These are phyloP conservation scores for Fraxinus sp. DNA, from an alignment of 305 asterid genomes.

Conservation along the genomic window DNA sequence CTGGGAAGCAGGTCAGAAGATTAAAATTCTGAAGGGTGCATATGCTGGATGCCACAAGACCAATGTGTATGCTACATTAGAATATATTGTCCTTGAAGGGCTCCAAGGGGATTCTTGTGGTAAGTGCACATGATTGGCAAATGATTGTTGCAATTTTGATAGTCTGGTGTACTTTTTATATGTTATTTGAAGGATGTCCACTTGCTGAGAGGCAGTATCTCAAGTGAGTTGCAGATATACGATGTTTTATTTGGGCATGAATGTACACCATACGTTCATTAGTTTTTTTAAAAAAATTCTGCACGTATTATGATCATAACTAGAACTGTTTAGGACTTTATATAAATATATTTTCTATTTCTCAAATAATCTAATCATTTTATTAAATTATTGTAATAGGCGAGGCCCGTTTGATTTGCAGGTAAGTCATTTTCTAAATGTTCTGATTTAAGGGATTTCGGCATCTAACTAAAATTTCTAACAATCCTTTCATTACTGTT, in stretches of 20 bases:
- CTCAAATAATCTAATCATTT: conserved; percentile 25
- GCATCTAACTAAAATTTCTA: not conserved
- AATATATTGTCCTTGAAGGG: conserved; percentile 65
- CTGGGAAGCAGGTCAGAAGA: conserved; percentile 67
- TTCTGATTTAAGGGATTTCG: not conserved
- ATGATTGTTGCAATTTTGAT: not conserved
- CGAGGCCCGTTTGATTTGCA: conserved; percentile 67
- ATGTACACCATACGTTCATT: not conserved
- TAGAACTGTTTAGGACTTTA: not conserved
- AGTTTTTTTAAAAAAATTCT: not conserved
- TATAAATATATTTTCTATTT: not conserved
- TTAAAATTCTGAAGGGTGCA: conserved; percentile 70
- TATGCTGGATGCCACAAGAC: conserved; percentile 47
- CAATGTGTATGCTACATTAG: conserved; percentile 59
- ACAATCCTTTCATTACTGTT: conserved; percentile 2
- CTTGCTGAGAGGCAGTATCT: not conserved
- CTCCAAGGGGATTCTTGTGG: conserved; percentile 62
- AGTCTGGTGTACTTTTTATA: not conserved
- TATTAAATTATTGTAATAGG: conserved; percentile 40
- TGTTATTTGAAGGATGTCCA: conserved; percentile 4
- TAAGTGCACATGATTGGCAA: conserved; percentile 34
- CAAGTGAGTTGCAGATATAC: conserved; percentile 6
- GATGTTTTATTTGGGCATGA: not conserved
- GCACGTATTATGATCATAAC: not conserved
- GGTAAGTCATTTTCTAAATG: conserved; percentile 40